These are phyloP conservation scores for Uronychia binucleata DNA, from an alignment of 73 alveolate genomes.

Conservation along the genomic window DNA sequence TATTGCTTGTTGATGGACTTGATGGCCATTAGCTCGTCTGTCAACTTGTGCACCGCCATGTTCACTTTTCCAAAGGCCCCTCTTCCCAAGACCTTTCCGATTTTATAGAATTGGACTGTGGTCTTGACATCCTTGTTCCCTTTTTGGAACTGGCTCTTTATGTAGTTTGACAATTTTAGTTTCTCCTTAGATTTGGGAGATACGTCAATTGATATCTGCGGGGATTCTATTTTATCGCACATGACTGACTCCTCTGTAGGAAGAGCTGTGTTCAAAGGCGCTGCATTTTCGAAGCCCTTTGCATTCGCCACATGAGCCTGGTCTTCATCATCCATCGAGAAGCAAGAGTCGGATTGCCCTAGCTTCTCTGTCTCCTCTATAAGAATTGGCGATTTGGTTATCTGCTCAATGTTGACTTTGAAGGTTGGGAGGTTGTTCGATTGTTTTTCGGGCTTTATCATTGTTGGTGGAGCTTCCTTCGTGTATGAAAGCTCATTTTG, in stretches of 20 bases:
- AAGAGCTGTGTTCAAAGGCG: background rate
- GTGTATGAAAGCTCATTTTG: background rate
- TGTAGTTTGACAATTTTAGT: constrained; percentile 8
- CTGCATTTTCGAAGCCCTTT: background rate
- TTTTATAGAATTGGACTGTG: constrained; percentile 20
- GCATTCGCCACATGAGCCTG: background rate
- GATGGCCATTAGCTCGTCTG: constrained; percentile 38
- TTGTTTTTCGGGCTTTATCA: background rate
- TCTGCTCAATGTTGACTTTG: background rate
- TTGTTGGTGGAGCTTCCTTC: background rate
- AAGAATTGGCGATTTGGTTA: background rate
- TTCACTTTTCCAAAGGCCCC: constrained; percentile 64
- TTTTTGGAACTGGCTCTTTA: constrained; percentile 17
- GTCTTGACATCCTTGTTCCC: constrained; percentile 24
- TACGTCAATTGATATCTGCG: background rate
- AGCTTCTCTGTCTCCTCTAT: background rate
- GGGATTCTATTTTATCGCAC: background rate
- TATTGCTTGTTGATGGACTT: constrained; percentile 39
- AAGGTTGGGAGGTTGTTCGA: background rate
- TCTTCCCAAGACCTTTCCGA: constrained; percentile 46
- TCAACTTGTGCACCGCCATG: constrained; percentile 35
- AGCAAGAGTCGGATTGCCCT: background rate
- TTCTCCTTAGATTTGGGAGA: constrained; percentile 49
- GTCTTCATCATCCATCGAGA: background rate
- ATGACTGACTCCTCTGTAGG: background rate